A percentile compares a stretch with the other conserved stretches of the same genome.
Evolutionary conservation across 176 grass and related monocot genomes (phyloP).

Genomic region (Pharus latifolius): DNA sequence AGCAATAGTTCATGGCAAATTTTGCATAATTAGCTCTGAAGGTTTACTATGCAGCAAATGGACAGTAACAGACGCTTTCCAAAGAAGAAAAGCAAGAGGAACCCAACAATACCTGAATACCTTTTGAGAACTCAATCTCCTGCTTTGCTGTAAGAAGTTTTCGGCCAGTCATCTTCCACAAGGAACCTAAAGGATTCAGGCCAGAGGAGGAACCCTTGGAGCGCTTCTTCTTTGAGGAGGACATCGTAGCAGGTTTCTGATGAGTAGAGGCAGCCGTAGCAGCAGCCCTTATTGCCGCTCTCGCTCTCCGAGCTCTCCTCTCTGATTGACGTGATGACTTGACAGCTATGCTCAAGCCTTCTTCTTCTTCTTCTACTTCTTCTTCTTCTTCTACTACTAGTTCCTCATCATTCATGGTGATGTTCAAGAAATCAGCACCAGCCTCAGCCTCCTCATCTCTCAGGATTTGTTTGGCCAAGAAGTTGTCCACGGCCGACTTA

Average conservation of each 20-base stretch:
- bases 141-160: conserved; percentile 56
- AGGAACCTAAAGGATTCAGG: conserved; percentile 53
- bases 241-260: conserved; percentile 9
- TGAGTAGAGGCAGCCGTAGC: neutral
- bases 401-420: neutral
- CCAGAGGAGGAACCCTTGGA: conserved; percentile 25
- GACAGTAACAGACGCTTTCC: neutral
- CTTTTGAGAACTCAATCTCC: conserved; percentile 54
- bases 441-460: conserved; percentile 19
- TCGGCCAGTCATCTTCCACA: conserved; percentile 41
- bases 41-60: neutral
- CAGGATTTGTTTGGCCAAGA: conserved; percentile 29
- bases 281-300: conserved; percentile 39
- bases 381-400: neutral
- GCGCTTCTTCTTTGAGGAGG: conserved; percentile 35
- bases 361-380: conserved; percentile 1
- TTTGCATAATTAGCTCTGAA: conserved; percentile 7
- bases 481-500: neutral
- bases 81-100: too few species aligned
- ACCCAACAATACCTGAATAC: conserved; percentile 68
- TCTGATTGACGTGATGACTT: conserved; percentile 46
- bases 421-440: conserved; percentile 5
- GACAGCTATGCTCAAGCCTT: conserved; percentile 29
- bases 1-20: neutral
- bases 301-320: conserved; percentile 41